A percentile compares a stretch with the other conserved stretches of the same genome.
These are phyloP conservation scores for Blastobotrys chiropterorum DNA, from an alignment of 805 yeast species.

Conservation along the genomic window DNA sequence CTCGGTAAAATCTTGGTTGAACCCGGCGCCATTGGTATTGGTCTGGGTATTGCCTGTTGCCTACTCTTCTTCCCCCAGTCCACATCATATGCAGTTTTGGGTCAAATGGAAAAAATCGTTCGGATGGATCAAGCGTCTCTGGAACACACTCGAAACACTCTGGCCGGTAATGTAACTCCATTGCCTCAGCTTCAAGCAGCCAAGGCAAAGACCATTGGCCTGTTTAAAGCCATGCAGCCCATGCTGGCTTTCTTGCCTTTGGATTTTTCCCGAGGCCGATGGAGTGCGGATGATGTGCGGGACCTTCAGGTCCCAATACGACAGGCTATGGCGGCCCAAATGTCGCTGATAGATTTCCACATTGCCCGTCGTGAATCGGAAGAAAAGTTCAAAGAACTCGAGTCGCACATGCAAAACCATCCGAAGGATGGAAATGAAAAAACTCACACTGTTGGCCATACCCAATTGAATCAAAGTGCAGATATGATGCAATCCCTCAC, in stretches of 20 bases:
- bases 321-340: background rate
- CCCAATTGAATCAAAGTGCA: background rate
- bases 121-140: background rate
- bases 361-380: background rate
- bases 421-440: background rate
- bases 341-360: background rate
- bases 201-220: background rate
- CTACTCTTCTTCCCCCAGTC: background rate
- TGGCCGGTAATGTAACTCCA: background rate
- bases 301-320: background rate
- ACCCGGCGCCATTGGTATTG: background rate
- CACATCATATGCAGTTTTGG: background rate
- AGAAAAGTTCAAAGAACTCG: background rate
- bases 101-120: background rate
- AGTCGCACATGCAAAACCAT: background rate
- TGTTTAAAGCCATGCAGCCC: background rate
- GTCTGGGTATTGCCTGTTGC: background rate
- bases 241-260: background rate
- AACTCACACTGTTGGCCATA: no score
- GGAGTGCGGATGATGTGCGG: background rate
- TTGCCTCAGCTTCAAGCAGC: background rate
- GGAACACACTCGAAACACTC: background rate
- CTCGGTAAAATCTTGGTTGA: background rate
- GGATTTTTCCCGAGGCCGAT: background rate
- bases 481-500: background rate